These are phyloP conservation scores for Tulasnella sp. DNA, from an alignment of 768 basidiomycete genomes.

Conservation along the genomic window DNA sequence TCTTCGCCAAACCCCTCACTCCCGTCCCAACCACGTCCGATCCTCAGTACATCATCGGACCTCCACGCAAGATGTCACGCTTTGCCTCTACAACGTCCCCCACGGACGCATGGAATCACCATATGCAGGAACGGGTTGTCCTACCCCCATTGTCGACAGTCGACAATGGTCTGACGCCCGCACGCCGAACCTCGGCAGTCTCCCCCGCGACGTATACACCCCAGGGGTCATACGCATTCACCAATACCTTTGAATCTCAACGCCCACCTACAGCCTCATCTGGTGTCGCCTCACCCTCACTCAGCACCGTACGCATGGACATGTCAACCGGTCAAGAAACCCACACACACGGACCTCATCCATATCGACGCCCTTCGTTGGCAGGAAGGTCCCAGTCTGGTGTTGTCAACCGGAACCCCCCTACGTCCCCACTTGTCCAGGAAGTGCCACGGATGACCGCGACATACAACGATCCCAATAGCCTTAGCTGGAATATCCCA, in stretches of 20 bases:
- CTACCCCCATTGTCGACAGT: constrained; percentile 15
- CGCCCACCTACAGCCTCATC: constrained; percentile 1
- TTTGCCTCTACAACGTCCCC: constrained; percentile 1
- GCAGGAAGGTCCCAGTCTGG: background rate
- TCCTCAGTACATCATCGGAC: constrained; percentile 4
- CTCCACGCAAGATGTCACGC: constrained; percentile 15
- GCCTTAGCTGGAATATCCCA: constrained; percentile 14
- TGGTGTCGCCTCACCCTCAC: background rate
- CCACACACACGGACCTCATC: background rate
- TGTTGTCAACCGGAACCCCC: background rate
- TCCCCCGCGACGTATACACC: background rate
- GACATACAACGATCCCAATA: constrained; percentile 1
- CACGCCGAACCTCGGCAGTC: background rate
- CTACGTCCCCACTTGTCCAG: background rate
- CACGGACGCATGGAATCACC: constrained; percentile 9
- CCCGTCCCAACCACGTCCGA: background rate
- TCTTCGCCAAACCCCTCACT: background rate
- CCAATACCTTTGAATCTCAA: constrained; percentile 13
- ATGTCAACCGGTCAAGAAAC: background rate
- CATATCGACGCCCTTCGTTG: constrained; percentile 8
- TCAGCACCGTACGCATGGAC: background rate
- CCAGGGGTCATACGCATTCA: constrained; percentile 6
- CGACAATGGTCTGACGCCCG: constrained; percentile 13
- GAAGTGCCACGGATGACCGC: constrained; percentile 1
- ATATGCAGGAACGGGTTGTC: constrained; percentile 14